phyloP scores from a whole-genome alignment of 129 eudicot genomes.

The Flaveria trinervia region DNA sequence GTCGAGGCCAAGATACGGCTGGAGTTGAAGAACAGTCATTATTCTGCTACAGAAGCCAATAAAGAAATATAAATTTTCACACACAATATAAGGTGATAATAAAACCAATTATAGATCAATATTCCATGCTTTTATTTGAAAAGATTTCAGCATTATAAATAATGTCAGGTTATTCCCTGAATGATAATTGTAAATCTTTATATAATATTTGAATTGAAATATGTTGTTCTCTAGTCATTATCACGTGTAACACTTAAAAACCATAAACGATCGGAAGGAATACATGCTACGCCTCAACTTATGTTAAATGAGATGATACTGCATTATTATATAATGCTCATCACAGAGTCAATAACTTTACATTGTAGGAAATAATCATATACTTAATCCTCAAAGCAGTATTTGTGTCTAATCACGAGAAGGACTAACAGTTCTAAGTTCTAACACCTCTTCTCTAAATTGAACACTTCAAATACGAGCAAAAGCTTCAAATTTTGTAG shows the following conservation, averaged over 20 bases:
- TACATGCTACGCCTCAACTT: not conserved
- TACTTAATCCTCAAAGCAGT: not conserved
- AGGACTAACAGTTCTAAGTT: not conserved
- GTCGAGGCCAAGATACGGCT: slow-evolving; percentile 46
- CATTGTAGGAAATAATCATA: not conserved
- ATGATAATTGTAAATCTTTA: not conserved
- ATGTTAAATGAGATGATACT: not conserved
- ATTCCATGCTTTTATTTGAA: slow-evolving; percentile 3
- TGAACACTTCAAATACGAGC: not conserved
- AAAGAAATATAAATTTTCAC: slow-evolving; percentile 2
- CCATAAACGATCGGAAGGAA: not conserved
- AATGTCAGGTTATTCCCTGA: slow-evolving; percentile 7
- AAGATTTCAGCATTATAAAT: not conserved
- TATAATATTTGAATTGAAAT: not conserved
- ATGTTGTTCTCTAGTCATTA: not conserved
- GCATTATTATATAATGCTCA: not conserved
- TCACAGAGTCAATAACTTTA: not conserved
- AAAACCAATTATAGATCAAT: not conserved
- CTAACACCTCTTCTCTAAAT: not conserved
- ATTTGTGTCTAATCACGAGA: not conserved
- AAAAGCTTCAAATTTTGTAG: slow-evolving; percentile 1
- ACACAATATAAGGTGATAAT: not conserved
- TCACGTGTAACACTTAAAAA: not conserved
- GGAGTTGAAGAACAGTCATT: slow-evolving; percentile 50
- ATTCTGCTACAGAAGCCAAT: slow-evolving; percentile 36